Evolutionary conservation across 169 alveolate species (phyloP), one percentile per base, ranked within the genome.

Genomic region (Plasmodium fragile): DNA sequence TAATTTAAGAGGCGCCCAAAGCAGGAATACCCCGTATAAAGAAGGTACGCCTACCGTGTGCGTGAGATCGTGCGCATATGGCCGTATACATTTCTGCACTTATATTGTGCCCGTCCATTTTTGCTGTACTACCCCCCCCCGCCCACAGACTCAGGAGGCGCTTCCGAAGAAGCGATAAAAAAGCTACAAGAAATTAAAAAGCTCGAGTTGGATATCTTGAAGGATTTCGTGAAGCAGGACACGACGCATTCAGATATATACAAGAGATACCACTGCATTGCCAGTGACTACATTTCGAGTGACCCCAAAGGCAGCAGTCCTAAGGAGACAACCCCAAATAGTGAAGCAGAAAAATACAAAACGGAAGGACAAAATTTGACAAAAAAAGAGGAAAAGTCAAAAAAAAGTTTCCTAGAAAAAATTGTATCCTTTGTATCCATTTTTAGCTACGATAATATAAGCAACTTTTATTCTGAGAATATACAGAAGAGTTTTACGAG

Each of bases 171-270:
- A 79, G 94, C 94, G 45, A 34, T 89, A 43, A 59, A 59, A 59
- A 89, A 89, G 32, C 36, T 89, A 59, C 32, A 43, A n/a, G 82
- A 89, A 89, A 49, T 89, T 18, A 89, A 89, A 89, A 77, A 89
- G 18, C 49, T 89, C 28, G 90, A 89, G 81, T 77, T 89, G 34
- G 94, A 89, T 18, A 52, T 89, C 81, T 30, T 89, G 69, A 89
- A 78, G n/a, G 91, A 89, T 52, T 55, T 89, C 49, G 30, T 78
- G 11, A 65, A 89, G 18, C 79, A 77, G 32, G 94, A 89, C 43
- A 65, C 81, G 16, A 32, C 32, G 22, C 72, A 89, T 78, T 32
- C 71, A 5, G 82, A 89, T 22, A 53, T 78, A 11, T 89, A 89
- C 55, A 65, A 78, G 81, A 70, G 36, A 69, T 89, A 53, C 53